Evolutionary conservation across 306 rosid species (phyloP).

Genomic region (Phaseolus lunatus): DNA sequence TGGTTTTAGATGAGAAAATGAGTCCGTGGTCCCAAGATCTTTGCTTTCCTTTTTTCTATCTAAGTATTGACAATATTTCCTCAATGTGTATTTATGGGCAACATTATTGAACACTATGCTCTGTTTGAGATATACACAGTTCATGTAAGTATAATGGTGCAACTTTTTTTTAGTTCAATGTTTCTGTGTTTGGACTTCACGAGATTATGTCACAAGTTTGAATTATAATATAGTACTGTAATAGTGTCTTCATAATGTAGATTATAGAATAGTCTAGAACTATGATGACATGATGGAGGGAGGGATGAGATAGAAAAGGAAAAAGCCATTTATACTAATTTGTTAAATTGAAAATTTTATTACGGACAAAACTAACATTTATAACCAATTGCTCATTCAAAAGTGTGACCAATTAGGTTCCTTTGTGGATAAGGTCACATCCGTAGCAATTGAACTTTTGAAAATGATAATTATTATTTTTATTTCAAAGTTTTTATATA

Average conservation of each 20-base stretch:
- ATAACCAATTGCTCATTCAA: background rate
- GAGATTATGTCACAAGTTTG: background rate
- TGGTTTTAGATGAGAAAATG: background rate
- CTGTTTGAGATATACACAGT: background rate
- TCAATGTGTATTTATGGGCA: background rate
- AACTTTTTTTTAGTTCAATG: background rate
- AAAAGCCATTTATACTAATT: too few relatives aligned
- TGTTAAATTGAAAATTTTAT: background rate
- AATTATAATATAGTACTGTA: background rate
- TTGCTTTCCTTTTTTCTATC: background rate
- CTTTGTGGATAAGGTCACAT: background rate
- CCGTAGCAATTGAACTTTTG: background rate
- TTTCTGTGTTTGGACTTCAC: background rate
- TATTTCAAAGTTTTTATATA: background rate
- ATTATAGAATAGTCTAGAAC: background rate
- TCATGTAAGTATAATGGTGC: background rate
- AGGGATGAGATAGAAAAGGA: too few relatives aligned
- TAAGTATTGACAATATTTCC: too few relatives aligned
- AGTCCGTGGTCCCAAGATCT: too few relatives aligned
- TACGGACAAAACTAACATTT: background rate
- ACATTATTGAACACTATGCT: background rate
- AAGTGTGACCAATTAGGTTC: background rate
- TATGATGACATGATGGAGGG: background rate
- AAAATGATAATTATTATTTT: background rate
- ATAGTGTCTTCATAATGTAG: background rate